phyloP scores from a whole-genome alignment of 768 basidiomycete genomes.

The Phylloporus sp. region DNA sequence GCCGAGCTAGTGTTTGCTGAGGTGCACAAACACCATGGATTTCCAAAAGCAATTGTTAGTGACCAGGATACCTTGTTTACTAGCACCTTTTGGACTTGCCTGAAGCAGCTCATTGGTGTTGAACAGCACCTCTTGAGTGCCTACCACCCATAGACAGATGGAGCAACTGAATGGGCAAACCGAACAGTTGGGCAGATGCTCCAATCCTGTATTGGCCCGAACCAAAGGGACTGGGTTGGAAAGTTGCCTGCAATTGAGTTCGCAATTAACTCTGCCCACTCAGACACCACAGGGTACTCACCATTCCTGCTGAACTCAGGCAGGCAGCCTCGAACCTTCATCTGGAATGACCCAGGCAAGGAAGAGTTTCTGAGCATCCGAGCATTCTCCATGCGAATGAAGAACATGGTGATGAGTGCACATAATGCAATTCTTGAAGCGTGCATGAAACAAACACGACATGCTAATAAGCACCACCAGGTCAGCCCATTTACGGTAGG shows the following conservation, averaged over 20 bases:
- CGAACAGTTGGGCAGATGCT: too few species aligned
- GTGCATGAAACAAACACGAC: constrained; percentile 30
- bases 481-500: not conserved
- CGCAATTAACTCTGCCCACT: constrained; percentile 15
- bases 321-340: constrained; percentile 5
- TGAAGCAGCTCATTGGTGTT: not conserved
- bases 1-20: too few species aligned
- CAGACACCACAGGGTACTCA: constrained; percentile 19
- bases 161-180: too few species aligned
- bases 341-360: constrained; percentile 14
- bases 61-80: constrained; percentile 27
- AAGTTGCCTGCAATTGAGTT: constrained; percentile 15
- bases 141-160: too few species aligned
- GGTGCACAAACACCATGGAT: constrained; percentile 25
- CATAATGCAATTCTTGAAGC: constrained; percentile 31
- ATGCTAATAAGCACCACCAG: constrained; percentile 23
- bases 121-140: too few species aligned
- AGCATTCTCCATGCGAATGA: constrained; percentile 24
- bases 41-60: constrained; percentile 12
- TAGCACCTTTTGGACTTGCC: constrained; percentile 22
- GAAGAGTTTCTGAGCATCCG: constrained; percentile 27
- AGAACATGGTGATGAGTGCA: constrained; percentile 26
- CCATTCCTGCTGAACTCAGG: constrained; percentile 12
- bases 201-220: not conserved
- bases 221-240: constrained; percentile 18